Evolutionary conservation across 2,329 filamentous ascomycete genomes (phyloP).

Genomic region (Pseudofabraea citricarpa): DNA sequence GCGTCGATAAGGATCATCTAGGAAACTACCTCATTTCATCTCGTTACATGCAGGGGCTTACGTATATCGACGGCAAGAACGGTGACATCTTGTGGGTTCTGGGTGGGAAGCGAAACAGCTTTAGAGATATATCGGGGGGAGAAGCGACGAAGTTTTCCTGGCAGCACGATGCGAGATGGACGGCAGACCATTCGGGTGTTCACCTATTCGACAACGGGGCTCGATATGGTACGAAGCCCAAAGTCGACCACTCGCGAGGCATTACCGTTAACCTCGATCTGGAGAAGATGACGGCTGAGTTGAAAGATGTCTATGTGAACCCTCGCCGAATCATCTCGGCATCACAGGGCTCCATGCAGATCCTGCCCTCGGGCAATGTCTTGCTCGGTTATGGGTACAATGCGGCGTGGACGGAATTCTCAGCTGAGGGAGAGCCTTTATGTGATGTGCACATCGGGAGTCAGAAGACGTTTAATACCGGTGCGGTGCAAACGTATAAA

Average conservation of each 20-base stretch:
- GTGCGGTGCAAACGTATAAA: conserved; percentile 29
- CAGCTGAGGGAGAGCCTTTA: conserved; percentile 25
- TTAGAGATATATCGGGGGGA: conserved; percentile 24
- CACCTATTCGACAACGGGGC: conserved; percentile 13
- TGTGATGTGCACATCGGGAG: conserved; percentile 22
- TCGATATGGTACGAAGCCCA: conserved; percentile 2
- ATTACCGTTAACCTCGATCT: conserved; percentile 10
- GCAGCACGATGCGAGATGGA: conserved; percentile 41
- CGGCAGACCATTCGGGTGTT: conserved; percentile 7
- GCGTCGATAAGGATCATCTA: conserved; percentile 30
- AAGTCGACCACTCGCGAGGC: conserved; percentile 6
- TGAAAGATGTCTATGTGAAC: conserved; percentile 7
- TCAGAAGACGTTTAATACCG: conserved; percentile 16
- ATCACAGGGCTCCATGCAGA: conserved; percentile 15
- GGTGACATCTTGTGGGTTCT: conserved; percentile 41
- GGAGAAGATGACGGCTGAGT: conserved; percentile 9
- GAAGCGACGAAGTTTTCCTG: conserved; percentile 40
- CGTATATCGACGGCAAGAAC: conserved; percentile 35
- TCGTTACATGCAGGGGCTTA: conserved; percentile 37
- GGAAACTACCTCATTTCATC: conserved; percentile 43
- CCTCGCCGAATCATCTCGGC: conserved; percentile 12
- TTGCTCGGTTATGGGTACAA: conserved; percentile 12
- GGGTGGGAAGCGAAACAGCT: conserved; percentile 37
- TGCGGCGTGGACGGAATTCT: conserved; percentile 9
- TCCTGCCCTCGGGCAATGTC: conserved; percentile 9